Evolutionary conservation across 75 land plant genomes (phyloP), one percentile per base, ranked within the genome.

Genomic region (Selaginella tamariscina): DNA sequence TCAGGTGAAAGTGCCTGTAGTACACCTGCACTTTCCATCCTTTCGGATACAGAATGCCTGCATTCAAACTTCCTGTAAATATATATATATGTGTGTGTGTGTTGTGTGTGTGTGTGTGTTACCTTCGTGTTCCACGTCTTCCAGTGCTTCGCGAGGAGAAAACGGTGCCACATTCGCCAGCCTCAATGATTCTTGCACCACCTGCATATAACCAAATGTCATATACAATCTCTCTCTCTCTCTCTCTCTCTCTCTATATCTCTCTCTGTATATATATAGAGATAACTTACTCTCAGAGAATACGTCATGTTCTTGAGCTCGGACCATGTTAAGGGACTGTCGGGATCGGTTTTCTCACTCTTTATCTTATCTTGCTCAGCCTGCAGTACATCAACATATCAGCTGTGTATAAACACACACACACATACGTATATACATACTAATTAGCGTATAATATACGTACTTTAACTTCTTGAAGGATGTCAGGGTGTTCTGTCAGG

Each of bases 161-260:
- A 59, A 59, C 8, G 62, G 62, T 59, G 62, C 62, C 23, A 59
- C 62, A 59, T 59, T 59, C 8, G 62, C 62, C 23, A 59, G 62
- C 26, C 62, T 59, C 24, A 59, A 23, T 2, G 62, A 23, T 26
- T 59, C 62, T 21, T 59, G 26, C n/a, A 59, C 62, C 5, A 59
- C 62, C 62, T 59, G 62, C n/a, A n/a, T n/a, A n/a, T n/a, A n/a
- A n/a, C n/a, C n/a, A 39, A 39, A 15, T 39, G 5, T 39, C 49
- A 39, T 39, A 15, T 15, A 5, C 5, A 15, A 15, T 39, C 15
- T 39, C 11, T 39, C 15, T 39, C 15, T 39, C 15, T 39, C 49
- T 15, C 15, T 39, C 49, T 5, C 49, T 39, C n/a, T 39, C 15
- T 39, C 11, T 39, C 15, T 39, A 5, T 39, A 5, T 39, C 49